phyloP scores from a whole-genome alignment of 2,329 filamentous ascomycete genomes.

The Xylariales sp. region DNA sequence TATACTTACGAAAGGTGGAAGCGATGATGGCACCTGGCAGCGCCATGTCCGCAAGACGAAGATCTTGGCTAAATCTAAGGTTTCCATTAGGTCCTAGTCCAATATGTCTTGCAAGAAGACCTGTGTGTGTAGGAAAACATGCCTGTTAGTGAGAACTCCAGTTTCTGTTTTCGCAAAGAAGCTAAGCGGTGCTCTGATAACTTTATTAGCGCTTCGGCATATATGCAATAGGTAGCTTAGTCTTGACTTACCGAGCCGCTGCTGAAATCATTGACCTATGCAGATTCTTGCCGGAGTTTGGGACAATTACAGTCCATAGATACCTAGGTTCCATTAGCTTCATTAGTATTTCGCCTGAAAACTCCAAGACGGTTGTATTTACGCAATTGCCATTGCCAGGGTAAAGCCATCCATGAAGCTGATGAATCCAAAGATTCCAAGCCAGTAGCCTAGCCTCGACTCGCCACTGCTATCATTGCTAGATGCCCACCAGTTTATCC shows the following conservation, averaged over 20 bases:
- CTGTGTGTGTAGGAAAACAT: too few relatives aligned
- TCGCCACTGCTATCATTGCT: conserved; percentile 4
- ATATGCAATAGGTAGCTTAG: not conserved
- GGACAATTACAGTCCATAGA: conserved; percentile 2
- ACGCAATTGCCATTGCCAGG: conserved; percentile 4
- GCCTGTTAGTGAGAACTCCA: conserved; percentile 12
- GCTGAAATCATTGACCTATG: conserved; percentile 5
- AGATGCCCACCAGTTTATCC: conserved; percentile 20
- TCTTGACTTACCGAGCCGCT: conserved; percentile 2
- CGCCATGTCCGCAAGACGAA: conserved; percentile 8
- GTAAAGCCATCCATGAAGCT: conserved; percentile 2
- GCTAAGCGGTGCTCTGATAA: conserved; percentile 11
- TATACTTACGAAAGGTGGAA: conserved; percentile 6
- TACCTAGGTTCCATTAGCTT: not conserved
- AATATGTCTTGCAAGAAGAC: not conserved
- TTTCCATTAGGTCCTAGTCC: not conserved
- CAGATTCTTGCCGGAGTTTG: conserved; percentile 1
- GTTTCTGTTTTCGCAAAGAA: conserved; percentile 15
- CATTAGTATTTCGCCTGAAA: too few relatives aligned
- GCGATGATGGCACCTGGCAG: conserved; percentile 7
- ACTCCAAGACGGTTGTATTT: too few relatives aligned
- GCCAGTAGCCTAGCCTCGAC: conserved; percentile 6
- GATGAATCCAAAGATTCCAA: conserved; percentile 6
- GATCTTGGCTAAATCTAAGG: conserved; percentile 8
- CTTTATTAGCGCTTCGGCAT: not conserved